phyloP scores from a whole-genome alignment of 169 alveolate genomes.

The Eimeria maxima region DNA sequence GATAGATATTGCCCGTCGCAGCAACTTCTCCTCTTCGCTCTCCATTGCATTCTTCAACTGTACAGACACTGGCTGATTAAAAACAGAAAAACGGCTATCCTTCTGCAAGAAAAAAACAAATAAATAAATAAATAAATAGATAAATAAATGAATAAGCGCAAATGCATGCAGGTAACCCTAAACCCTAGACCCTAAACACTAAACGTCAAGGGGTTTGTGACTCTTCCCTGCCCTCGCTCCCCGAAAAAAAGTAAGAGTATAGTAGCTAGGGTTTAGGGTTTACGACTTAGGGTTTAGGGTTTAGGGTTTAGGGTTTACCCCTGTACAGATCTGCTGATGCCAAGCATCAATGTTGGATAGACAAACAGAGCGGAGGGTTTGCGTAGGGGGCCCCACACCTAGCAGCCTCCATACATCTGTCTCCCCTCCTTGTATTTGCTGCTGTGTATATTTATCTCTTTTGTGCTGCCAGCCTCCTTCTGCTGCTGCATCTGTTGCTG shows the following conservation, averaged over 20 bases:
- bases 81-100: slow-evolving; percentile 59
- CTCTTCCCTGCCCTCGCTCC: no score
- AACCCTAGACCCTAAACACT: not conserved
- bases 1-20: slow-evolving; percentile 54
- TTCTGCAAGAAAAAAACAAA: not conserved
- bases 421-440: not conserved
- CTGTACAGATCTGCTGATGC: slow-evolving; percentile 12
- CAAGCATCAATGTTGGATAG: slow-evolving; percentile 34
- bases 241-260: not conserved
- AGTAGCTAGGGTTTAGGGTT: slow-evolving; percentile 6
- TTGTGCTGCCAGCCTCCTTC: slow-evolving; percentile 66
- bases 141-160: not conserved
- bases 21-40: slow-evolving; percentile 63
- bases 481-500: slow-evolving; percentile 41
- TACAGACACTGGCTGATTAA: slow-evolving; percentile 83
- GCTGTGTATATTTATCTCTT: not conserved
- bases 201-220: no score
- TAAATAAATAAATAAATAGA: not conserved
- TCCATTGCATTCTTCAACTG: slow-evolving; percentile 81
- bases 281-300: not conserved
- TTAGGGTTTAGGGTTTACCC: slow-evolving; percentile 14
- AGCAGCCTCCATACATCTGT: slow-evolving; percentile 27
- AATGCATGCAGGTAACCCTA: not conserved
- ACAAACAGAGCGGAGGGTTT: not conserved
- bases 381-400: not conserved